These are phyloP conservation scores for Pseudonitzschia multiseries DNA, from an alignment of 108 stramenopile genomes.

Conservation along the genomic window DNA sequence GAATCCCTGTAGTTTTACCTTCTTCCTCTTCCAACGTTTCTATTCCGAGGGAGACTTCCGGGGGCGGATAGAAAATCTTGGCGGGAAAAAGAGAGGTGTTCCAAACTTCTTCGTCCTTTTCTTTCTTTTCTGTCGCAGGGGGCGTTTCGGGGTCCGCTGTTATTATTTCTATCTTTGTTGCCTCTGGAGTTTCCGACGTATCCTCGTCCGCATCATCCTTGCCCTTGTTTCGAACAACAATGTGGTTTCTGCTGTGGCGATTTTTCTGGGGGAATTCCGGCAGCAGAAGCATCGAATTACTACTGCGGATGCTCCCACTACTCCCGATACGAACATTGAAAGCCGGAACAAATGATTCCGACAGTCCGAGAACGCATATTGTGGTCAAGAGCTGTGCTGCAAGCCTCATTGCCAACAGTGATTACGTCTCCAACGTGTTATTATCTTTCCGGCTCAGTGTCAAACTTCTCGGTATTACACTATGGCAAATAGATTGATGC, in stretches of 20 bases:
- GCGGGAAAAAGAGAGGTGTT: constrained; percentile 7
- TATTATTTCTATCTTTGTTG: neutral
- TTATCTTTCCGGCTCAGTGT: no score
- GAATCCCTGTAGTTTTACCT: neutral
- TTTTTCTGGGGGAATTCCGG: neutral
- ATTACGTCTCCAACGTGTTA: no score
- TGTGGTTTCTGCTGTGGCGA: neutral
- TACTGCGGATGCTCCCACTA: neutral
- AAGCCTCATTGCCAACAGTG: no score
- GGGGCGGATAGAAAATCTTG: neutral
- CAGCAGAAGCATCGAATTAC: neutral
- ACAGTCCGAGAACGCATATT: neutral
- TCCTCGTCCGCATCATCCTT: neutral
- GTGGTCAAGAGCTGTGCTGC: neutral
- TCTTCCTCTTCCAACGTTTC: neutral
- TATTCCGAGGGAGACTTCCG: neutral
- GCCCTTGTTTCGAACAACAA: neutral
- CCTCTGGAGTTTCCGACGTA: neutral
- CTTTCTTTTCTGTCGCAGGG: no score
- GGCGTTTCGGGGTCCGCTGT: no score
- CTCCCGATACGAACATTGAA: neutral
- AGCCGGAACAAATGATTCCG: neutral
- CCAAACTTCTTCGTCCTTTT: neutral
- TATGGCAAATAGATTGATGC: no score
- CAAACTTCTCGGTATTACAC: no score